Evolutionary conservation across 1,139 yeast species (phyloP).

Genomic region (Debaryomyces psychrophilus): DNA sequence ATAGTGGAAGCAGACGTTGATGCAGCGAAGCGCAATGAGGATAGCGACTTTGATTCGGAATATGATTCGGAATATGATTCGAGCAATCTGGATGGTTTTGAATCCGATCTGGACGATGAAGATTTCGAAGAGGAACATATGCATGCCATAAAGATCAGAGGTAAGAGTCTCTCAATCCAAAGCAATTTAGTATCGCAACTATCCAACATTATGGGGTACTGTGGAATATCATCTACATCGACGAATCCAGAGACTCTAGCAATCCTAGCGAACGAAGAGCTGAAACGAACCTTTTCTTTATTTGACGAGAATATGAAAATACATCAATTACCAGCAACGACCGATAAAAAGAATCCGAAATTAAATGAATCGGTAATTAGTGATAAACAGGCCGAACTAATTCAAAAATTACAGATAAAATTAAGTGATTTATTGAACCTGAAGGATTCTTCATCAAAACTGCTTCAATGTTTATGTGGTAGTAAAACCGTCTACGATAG

Average conservation of each 20-base stretch:
- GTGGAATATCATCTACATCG: slow-evolving; percentile 28
- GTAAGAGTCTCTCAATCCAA: slow-evolving; percentile 16
- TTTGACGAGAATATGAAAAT: slow-evolving; percentile 28
- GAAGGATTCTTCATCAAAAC: slow-evolving; percentile 24
- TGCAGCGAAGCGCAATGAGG: slow-evolving; percentile 17
- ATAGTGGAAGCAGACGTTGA: slow-evolving; percentile 22
- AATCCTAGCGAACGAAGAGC: slow-evolving; percentile 37
- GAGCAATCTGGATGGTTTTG: slow-evolving; percentile 30
- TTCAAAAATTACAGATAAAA: slow-evolving; percentile 52
- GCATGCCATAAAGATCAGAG: slow-evolving; percentile 29
- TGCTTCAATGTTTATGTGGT: slow-evolving; percentile 17
- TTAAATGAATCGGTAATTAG: slow-evolving; percentile 56
- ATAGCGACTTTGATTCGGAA: slow-evolving; percentile 29
- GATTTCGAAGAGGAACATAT: slow-evolving; percentile 24
- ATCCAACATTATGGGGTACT: slow-evolving; percentile 38
- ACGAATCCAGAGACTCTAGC: slow-evolving; percentile 20
- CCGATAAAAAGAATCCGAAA: slow-evolving; percentile 21
- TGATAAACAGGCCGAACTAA: slow-evolving; percentile 53
- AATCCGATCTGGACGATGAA: slow-evolving; percentile 15
- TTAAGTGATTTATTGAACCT: slow-evolving; percentile 29
- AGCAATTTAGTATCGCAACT: slow-evolving; percentile 26
- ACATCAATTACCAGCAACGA: slow-evolving; percentile 26
- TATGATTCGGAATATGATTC: slow-evolving; percentile 25
- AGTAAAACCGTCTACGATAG: slow-evolving; percentile 50
- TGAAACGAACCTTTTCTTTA: slow-evolving; percentile 36